Conservation (phyloP, 2,329 filamentous ascomycete genomes). For the Cladosporium sp. region DNA sequence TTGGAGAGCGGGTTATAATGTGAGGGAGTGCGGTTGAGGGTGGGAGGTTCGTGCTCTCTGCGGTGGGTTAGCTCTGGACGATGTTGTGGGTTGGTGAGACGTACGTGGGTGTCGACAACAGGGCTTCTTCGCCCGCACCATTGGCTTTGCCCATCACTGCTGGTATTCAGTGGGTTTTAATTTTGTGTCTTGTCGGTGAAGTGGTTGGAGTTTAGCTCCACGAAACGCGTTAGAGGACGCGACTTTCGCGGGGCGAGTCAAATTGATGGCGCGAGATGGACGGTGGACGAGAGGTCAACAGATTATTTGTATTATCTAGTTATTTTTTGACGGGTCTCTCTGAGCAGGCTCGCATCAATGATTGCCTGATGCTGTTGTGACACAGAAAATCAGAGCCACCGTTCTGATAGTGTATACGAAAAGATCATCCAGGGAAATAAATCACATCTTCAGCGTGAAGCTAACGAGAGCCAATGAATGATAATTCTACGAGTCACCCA, state of each 20-base stretch:
- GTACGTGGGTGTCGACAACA: slow-evolving; percentile 29
- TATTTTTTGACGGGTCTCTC: background rate
- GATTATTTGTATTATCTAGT: background rate
- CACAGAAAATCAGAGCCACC: background rate
- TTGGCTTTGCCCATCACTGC: slow-evolving; percentile 28
- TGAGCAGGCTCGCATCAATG: background rate
- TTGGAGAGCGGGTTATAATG: slow-evolving; percentile 74
- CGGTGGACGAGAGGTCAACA: background rate
- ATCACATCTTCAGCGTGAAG: background rate
- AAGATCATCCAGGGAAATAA: background rate
- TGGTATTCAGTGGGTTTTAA: background rate
- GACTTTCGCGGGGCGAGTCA: background rate
- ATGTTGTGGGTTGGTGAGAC: background rate
- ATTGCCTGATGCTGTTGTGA: too few relatives aligned
- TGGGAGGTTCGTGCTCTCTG: slow-evolving; percentile 41
- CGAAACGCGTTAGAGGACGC: slow-evolving; percentile 1
- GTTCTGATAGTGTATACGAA: background rate
- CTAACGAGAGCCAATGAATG: background rate
- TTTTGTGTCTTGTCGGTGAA: slow-evolving; percentile 7
- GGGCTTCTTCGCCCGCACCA: slow-evolving; percentile 26
- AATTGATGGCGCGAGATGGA: background rate
- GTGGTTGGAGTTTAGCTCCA: background rate
- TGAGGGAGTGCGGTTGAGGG: slow-evolving; percentile 57
- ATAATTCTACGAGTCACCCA: background rate
- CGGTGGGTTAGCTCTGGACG: background rate